Conservation (phyloP, 2,329 filamentous ascomycete genomes). For the Beauveria asiatica region DNA sequence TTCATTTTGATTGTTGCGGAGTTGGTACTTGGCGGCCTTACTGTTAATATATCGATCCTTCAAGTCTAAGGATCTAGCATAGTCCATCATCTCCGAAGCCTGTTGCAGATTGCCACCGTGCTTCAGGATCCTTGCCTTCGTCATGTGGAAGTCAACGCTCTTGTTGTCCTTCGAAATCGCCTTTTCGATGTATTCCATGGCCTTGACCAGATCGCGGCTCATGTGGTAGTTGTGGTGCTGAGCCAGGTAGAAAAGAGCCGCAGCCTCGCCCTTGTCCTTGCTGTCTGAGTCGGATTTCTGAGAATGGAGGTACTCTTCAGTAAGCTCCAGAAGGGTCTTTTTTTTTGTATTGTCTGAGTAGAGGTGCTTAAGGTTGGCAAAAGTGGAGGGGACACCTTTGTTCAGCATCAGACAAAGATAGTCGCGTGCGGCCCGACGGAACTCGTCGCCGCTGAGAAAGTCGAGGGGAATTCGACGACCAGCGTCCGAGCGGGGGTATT, state of each 20-base stretch:
- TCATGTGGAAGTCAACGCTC: constrained; percentile 88
- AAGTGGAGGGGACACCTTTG: constrained; percentile 91
- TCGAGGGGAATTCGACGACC: constrained; percentile 80
- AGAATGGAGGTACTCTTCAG: constrained; percentile 66
- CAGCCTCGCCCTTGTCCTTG: constrained; percentile 58
- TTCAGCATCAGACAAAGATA: constrained; percentile 81
- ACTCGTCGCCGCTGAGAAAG: constrained; percentile 76
- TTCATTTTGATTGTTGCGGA: constrained; percentile 86
- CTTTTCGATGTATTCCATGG: constrained; percentile 73
- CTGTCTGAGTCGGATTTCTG: constrained; percentile 40
- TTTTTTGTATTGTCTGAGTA: constrained; percentile 75
- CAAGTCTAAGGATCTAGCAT: constrained; percentile 74
- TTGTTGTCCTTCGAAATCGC: constrained; percentile 71
- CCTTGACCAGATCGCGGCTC: constrained; percentile 76
- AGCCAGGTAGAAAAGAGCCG: constrained; percentile 84
- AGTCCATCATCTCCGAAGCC: constrained; percentile 81
- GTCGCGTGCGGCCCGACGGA: constrained; percentile 64
- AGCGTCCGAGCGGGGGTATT: constrained; percentile 76
- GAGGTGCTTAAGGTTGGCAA: constrained; percentile 91
- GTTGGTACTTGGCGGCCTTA: constrained; percentile 93
- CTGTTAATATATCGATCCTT: constrained; percentile 97
- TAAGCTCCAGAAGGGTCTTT: constrained; percentile 64
- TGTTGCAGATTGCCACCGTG: constrained; percentile 72
- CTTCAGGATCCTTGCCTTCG: constrained; percentile 90
- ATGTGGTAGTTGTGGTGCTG: constrained; percentile 94